These are phyloP conservation scores for Russula olivacea DNA, from an alignment of 768 basidiomycete species.

Conservation along the genomic window DNA sequence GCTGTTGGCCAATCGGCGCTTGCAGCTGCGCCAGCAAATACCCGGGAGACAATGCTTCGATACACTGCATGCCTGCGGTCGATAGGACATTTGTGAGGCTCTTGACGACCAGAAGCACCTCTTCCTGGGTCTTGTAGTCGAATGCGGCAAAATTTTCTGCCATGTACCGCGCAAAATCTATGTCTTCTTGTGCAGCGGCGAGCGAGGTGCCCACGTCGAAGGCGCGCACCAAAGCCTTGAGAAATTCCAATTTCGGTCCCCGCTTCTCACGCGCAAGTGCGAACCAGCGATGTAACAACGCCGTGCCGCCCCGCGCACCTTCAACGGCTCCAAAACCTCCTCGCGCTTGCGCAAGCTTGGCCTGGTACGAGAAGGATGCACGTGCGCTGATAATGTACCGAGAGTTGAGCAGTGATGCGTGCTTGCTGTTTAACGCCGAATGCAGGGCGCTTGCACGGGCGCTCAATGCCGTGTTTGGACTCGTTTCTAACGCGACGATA, in stretches of 20 bases:
- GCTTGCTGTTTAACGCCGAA: conserved; percentile 77
- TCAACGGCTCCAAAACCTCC: conserved; percentile 34
- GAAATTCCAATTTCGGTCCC: conserved; percentile 75
- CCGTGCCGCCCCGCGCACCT: conserved; percentile 47
- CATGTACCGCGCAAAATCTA: conserved; percentile 87
- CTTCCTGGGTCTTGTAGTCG: conserved; percentile 95
- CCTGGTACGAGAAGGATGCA: conserved; percentile 81
- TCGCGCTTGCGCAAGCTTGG: conserved; percentile 40
- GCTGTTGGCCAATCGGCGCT: conserved; percentile 24
- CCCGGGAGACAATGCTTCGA: conserved; percentile 66
- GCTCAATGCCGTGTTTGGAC: conserved; percentile 51
- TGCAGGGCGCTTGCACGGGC: conserved; percentile 78
- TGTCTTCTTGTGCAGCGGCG: conserved; percentile 65
- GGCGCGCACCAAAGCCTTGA: conserved; percentile 73
- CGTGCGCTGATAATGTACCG: conserved; percentile 77
- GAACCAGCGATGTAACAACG: conserved; percentile 88
- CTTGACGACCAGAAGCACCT: conserved; percentile 80
- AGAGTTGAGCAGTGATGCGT: conserved; percentile 82
- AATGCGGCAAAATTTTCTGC: conserved; percentile 89
- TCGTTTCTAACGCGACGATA: conserved; percentile 91
- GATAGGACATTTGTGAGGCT: conserved; percentile 70
- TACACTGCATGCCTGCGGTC: conserved; percentile 74
- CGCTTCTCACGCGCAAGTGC: conserved; percentile 87
- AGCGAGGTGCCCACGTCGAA: conserved; percentile 67
- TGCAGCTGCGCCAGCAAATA: conserved; percentile 62